Base-by-base conservation (phyloP, 441 rosid species). In the Macaranga tanarius region DNA sequence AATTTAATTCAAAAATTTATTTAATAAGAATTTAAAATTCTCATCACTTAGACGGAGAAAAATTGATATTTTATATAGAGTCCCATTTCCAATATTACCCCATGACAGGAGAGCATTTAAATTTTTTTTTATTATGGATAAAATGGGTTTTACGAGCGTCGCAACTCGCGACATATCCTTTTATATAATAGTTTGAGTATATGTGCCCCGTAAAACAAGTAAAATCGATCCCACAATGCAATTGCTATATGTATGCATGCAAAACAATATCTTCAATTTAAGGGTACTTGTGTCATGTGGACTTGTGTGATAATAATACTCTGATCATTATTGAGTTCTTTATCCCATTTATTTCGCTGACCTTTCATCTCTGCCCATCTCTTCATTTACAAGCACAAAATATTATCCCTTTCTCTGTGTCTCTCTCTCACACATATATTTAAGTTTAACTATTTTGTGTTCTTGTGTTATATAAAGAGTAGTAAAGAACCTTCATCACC, bases 281-380 rank as follows among this genome's bases (percentile, higher is more conserved):
- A 68, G 77, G 77, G 75, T 70, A 72, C 65, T 70, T 65, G 10
- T 67, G 75, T 72, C 80, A 77, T 73, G 77, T 74, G 80, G 71
- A 20, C 23, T 60, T 26, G 17, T 12, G 52, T 12, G 42, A 62
- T 73, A 61, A 62, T 73, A 61, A 20, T 16, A 52, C 77, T 73
- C 58, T 54, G 71, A 48, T 72, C 51, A 61, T 20, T 55, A 64
- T 76, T 75, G 79, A 65, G 79, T 78, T 78, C 78, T 62, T 54
- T 51, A 54, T 80, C 84, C 72, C 78, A 82, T 84, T 85, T 68
- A 81, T 76, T 79, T 75, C 76, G 73, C 86, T 79, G 83, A 70
- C 87, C 79, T 75, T 80, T 83, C 88, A 75, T 74, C 79, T 67
- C 51, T 70, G 77, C 74, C 76, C 80, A 69, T 76, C 81, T 77